A percentile compares a stretch with the other conserved stretches of the same genome.
Evolutionary conservation across 331 rosid species (phyloP).

Genomic region (Arachis monticola): DNA sequence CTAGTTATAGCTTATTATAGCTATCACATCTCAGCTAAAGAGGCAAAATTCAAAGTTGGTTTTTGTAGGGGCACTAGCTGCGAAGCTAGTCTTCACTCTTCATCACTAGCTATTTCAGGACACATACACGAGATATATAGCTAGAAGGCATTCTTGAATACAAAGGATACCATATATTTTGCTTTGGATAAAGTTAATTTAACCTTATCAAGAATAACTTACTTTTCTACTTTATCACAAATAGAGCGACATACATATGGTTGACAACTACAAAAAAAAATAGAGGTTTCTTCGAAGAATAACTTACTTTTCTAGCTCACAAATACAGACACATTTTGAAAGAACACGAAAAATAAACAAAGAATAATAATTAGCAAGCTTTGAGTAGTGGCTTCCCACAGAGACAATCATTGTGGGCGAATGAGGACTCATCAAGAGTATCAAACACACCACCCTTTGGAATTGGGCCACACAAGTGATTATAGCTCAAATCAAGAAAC

Average conservation of each 20-base stretch:
- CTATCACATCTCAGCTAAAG: not conserved
- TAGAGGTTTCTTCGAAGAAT: no score
- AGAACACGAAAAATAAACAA: not conserved
- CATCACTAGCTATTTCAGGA: no score
- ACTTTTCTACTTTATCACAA: not conserved
- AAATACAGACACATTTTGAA: slow-evolving; percentile 11
- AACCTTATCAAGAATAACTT: not conserved
- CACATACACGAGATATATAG: no score
- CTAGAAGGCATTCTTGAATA: not conserved
- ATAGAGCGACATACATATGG: no score
- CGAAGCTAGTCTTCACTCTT: not conserved
- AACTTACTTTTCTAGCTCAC: no score
- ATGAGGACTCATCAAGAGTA: slow-evolving; percentile 69
- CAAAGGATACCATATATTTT: not conserved
- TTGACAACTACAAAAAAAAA: no score
- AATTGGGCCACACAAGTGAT: slow-evolving; percentile 74
- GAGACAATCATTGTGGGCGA: slow-evolving; percentile 67
- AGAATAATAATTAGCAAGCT: slow-evolving; percentile 45
- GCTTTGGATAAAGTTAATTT: not conserved
- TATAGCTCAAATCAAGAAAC: slow-evolving; percentile 77
- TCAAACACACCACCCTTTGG: slow-evolving; percentile 62
- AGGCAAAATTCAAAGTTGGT: not conserved
- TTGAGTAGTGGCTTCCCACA: slow-evolving; percentile 88
- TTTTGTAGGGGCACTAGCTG: no score
- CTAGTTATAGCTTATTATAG: not conserved